Evolutionary conservation across 441 rosid species (phyloP).

Genomic region (Syzygium malaccense): DNA sequence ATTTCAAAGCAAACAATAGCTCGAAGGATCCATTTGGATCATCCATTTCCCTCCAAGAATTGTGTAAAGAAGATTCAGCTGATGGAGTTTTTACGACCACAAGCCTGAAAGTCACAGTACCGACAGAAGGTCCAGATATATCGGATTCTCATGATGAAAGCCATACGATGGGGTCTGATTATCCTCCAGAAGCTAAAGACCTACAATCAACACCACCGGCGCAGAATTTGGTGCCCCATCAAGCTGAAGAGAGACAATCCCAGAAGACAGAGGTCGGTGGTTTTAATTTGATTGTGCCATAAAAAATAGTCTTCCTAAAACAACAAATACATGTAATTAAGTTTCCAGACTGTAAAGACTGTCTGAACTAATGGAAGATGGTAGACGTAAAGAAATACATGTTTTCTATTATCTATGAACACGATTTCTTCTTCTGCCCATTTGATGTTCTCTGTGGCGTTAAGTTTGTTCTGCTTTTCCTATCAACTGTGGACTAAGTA

Average conservation of each 20-base stretch:
- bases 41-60: background rate
- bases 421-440: background rate
- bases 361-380: background rate
- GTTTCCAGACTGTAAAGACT: background rate
- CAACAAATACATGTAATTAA: background rate
- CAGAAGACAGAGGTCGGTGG: background rate
- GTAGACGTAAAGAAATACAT: background rate
- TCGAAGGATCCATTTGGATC: slow-evolving; percentile 11
- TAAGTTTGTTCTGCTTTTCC: background rate
- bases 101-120: slow-evolving; percentile 15
- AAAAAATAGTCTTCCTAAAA: background rate
- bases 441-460: background rate
- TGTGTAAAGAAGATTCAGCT: slow-evolving; percentile 11
- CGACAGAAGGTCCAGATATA: slow-evolving; percentile 14
- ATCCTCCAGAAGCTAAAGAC: background rate
- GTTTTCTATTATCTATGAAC: background rate
- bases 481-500: background rate
- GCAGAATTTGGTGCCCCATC: background rate
- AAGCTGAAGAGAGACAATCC: background rate
- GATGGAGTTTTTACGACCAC: slow-evolving; percentile 11
- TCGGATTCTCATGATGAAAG: background rate
- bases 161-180: background rate
- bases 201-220: background rate
- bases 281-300: background rate
- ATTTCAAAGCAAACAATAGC: slow-evolving; percentile 3